Evolutionary conservation across 2,329 filamentous ascomycete genomes (phyloP).

Genomic region (Fonsecaea erecta): DNA sequence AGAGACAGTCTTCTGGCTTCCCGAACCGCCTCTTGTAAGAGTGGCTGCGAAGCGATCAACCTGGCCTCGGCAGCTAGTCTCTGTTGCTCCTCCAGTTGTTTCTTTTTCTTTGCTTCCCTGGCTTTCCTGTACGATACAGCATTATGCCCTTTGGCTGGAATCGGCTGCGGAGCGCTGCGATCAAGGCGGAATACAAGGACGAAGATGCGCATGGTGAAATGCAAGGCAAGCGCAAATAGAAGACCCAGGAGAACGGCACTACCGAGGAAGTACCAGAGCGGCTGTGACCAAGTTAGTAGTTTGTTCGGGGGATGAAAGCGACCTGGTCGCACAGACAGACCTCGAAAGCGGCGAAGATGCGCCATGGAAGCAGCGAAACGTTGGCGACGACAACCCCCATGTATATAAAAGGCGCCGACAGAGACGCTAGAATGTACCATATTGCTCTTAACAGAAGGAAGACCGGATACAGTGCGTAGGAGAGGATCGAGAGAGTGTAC

Average conservation of each 20-base stretch:
- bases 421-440: conserved; percentile 45
- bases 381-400: conserved; percentile 50
- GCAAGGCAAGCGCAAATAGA: conserved; percentile 63
- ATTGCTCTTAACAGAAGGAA: conserved; percentile 45
- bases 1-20: conserved; percentile 32
- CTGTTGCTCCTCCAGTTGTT: conserved; percentile 31
- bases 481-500: conserved; percentile 40
- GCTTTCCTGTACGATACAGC: conserved; percentile 38
- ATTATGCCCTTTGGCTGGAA: conserved; percentile 34
- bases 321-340: conserved; percentile 45
- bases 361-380: conserved; percentile 55
- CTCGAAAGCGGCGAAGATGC: conserved; percentile 60
- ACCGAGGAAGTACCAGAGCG: conserved; percentile 61
- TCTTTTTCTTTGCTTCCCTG: conserved; percentile 35
- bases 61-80: conserved; percentile 29
- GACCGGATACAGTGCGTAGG: conserved; percentile 46
- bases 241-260: conserved; percentile 71
- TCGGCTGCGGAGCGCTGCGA: conserved; percentile 23
- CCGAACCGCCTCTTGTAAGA: conserved; percentile 33
- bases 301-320: not conserved
- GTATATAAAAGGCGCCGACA: conserved; percentile 56
- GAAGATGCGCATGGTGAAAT: conserved; percentile 61
- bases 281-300: conserved; percentile 41
- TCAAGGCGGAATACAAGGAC: conserved; percentile 50
- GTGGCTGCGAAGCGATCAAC: conserved; percentile 32